Conservation (phyloP, 345 rosid genomes). For the Anacardium occidentale region DNA sequence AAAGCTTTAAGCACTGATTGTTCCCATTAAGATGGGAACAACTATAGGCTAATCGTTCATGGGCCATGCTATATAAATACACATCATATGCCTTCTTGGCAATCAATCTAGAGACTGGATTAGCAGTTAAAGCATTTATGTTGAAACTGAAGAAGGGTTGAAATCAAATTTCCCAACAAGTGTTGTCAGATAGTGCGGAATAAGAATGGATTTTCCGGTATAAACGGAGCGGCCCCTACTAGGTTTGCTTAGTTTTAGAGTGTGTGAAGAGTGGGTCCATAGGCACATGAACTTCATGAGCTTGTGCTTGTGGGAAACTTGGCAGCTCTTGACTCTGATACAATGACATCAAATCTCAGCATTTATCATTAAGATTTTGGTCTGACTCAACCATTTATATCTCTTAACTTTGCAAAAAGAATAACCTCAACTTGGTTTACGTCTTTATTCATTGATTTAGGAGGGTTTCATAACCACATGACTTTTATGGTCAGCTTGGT, state of each 20-base stretch:
- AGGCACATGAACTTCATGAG: slow-evolving; percentile 45
- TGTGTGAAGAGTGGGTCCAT: slow-evolving; percentile 44
- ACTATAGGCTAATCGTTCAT: too few species aligned
- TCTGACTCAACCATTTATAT: too few species aligned
- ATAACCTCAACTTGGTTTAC: too few species aligned
- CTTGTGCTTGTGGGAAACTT: slow-evolving; percentile 25
- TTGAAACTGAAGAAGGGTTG: slow-evolving; percentile 10
- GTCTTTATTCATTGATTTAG: too few species aligned
- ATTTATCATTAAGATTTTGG: background rate
- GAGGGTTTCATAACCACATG: background rate
- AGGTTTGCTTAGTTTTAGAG: slow-evolving; percentile 28
- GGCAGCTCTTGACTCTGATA: slow-evolving; percentile 16
- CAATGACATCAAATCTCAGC: slow-evolving; percentile 8
- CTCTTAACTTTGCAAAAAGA: too few species aligned
- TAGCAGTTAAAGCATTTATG: background rate
- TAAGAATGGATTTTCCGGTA: slow-evolving; percentile 24
- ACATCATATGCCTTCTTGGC: background rate
- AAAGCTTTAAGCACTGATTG: too few species aligned
- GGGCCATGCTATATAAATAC: too few species aligned
- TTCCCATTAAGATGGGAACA: too few species aligned
- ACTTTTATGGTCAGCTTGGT: background rate
- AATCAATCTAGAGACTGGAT: slow-evolving; percentile 18
- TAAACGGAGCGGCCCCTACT: slow-evolving; percentile 61
- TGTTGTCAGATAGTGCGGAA: slow-evolving; percentile 29
- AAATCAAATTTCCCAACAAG: background rate